Evolutionary conservation across 164 flowering plant genomes (phyloP), one percentile per base, ranked within the genome.

Genomic region (Amborella trichopoda): DNA sequence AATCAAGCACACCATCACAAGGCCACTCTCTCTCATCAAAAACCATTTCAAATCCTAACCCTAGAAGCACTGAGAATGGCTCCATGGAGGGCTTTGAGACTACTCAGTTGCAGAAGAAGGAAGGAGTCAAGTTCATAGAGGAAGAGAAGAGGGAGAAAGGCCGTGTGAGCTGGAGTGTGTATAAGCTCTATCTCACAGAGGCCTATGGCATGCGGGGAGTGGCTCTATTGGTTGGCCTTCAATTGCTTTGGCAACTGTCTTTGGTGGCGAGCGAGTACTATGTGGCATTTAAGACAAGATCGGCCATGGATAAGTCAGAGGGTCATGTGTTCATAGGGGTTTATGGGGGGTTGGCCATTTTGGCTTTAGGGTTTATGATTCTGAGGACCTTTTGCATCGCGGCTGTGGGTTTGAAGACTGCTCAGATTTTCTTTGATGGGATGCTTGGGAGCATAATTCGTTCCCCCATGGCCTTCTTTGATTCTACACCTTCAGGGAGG

Each of bases 401-500:
- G 0, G 11, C 63, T 17, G 28, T 76, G 69, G 95, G 88, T 43
- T 81, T 93, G 6, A 76, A 77, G 71, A 88, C 95, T 1, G 72
- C 95, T 18, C 94, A 88, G 42, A 65, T 69, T 27, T 85, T 80
- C 75, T 93, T 93, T 62, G 13, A 34, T 1, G 77, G 71, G 45
- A 81, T 88, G 53, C 81, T 93, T 58, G 40, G 61, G 27, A 83
- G 96, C 63, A 66, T 93, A 50, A 48, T 88, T 51, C 99, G 78
- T 62, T 95, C 99, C 24, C 99, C 99, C 34, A 93, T 93, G 93
- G 82, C 97, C 10, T 93, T 93, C 67, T 93, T 93, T 40, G 99
- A 93, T 47, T 79, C 97, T 21, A 93, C 97, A 1, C 99, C 99
- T 52, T 88, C 97, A 3, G 99, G 99, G 63, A 77, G 99, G 70